Evolutionary conservation across 164 flowering plant genomes (phyloP), one percentile per base, ranked within the genome.

Genomic region (Aristolochia fimbriata): DNA sequence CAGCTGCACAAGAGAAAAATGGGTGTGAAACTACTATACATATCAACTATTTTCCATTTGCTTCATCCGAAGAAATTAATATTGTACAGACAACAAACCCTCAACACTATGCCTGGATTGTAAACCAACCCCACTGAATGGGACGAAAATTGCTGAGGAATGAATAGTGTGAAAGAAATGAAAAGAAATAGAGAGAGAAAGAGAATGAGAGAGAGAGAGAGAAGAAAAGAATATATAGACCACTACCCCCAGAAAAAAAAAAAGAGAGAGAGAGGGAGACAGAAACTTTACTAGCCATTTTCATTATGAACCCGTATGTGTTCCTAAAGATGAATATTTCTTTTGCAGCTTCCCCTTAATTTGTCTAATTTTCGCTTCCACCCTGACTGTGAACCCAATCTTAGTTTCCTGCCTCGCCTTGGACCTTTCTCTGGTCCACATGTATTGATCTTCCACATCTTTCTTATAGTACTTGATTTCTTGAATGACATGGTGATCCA

Each of bases 401-500:
- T 90, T 91, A 24, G 99, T 93, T 57, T 78, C 76, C 59, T 86
- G 82, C 64, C 96, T 78, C 2, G 99, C 97, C 64, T 88, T 93
- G 1, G 95, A 85, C 8, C 82, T 67, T 60, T 93, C 99, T 59
- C 89, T 66, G 0, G 66, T 75, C 99, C 99, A 93, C 96, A 93
- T 93, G 27, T 46, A 68, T 15, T 72, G 76, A 65, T 93, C 99
- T 76, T 78, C 79, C 1, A 82, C 79, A 56, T 93, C 97, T 55
- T 86, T 93, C 83, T 68, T 83, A 72, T 79, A 93, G 74, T 85
- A 81, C 72, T 90, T 90, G 73, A 94, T 94, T 65, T 91, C 97
- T 73, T 91, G 99, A 60, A 94, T 94, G 55, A 94, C 66, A 51
- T 91, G 95, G 65, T 94, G 97, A 64, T 94, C 97, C 95, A 91